A percentile compares a stretch with the other conserved stretches of the same genome.
Conservation (phyloP, 2,329 filamentous ascomycete genomes). For the Coniochaeta ligniaria region DNA sequence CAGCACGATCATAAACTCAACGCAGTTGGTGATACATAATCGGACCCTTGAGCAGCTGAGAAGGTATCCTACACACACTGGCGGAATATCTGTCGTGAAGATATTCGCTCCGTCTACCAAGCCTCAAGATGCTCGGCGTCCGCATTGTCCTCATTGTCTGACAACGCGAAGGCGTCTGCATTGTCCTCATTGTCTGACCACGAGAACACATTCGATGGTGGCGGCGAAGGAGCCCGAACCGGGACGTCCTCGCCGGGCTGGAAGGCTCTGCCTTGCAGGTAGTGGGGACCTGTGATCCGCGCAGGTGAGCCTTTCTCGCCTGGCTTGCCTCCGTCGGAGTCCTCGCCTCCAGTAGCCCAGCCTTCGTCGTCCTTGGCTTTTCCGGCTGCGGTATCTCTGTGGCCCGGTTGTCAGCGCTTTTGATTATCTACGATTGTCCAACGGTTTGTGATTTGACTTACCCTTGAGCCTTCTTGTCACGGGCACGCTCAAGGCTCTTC, state of each 20-base stretch:
- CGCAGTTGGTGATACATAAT: not conserved
- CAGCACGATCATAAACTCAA: not conserved
- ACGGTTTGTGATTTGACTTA: not conserved
- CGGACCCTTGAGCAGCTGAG: not conserved
- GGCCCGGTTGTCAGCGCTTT: not conserved
- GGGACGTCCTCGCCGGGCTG: not conserved
- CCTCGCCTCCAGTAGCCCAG: conserved; percentile 23
- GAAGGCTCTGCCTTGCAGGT: not conserved
- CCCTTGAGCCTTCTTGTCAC: conserved; percentile 2
- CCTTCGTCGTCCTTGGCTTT: conserved; percentile 17
- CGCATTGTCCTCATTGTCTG: not conserved
- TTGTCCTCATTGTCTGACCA: not conserved
- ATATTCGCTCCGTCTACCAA: not conserved
- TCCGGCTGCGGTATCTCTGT: not conserved
- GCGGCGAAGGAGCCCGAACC: not conserved
- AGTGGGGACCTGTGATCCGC: not conserved
- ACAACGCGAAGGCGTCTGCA: not conserved
- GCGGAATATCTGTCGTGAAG: not conserved
- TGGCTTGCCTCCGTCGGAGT: conserved; percentile 20
- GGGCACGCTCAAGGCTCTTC: conserved; percentile 13
- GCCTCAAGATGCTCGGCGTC: not conserved
- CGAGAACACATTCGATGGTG: not conserved
- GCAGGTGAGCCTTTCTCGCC: not conserved
- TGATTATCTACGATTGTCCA: too few relatives aligned
- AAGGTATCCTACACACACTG: too few relatives aligned